phyloP scores from a whole-genome alignment of 2,329 filamentous ascomycete species.

The Madurella fahalii region DNA sequence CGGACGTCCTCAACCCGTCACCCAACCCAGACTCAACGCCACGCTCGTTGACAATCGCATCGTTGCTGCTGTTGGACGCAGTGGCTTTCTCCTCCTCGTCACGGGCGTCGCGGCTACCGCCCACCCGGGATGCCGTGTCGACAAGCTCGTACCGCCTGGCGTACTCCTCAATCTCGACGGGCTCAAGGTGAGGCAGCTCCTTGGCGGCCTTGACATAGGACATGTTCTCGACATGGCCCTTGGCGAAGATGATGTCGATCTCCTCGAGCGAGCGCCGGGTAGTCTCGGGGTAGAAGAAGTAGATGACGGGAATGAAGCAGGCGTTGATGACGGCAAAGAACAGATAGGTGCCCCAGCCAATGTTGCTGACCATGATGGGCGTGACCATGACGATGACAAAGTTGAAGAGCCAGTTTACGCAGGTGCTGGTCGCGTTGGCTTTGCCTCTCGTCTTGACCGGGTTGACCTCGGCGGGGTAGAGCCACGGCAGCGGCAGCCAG shows the following conservation, averaged over 20 bases:
- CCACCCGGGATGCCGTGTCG: not conserved
- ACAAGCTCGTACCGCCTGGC: slow-evolving; percentile 33
- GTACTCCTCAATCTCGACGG: slow-evolving; percentile 50
- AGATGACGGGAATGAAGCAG: slow-evolving; percentile 48
- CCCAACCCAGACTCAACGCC: slow-evolving; percentile 12
- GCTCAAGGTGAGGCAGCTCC: slow-evolving; percentile 50
- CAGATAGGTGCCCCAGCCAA: slow-evolving; percentile 52
- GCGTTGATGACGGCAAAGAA: slow-evolving; percentile 54
- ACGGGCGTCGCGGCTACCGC: slow-evolving; percentile 5
- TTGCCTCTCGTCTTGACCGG: slow-evolving; percentile 57
- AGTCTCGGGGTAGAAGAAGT: slow-evolving; percentile 52
- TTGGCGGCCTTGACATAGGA: slow-evolving; percentile 56
- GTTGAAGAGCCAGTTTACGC: slow-evolving; percentile 58
- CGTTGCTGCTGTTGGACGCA: slow-evolving; percentile 4
- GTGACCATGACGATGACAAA: slow-evolving; percentile 66
- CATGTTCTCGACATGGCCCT: slow-evolving; percentile 55
- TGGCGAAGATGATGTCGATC: slow-evolving; percentile 60
- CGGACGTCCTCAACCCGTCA: slow-evolving; percentile 7
- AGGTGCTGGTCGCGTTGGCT: slow-evolving; percentile 60
- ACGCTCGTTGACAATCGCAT: slow-evolving; percentile 10
- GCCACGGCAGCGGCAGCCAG: slow-evolving; percentile 59
- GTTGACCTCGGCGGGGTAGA: slow-evolving; percentile 59
- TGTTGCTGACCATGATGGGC: slow-evolving; percentile 52
- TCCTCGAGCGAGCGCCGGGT: slow-evolving; percentile 58
- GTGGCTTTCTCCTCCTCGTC: slow-evolving; percentile 17